Evolutionary conservation across 495 filamentous ascomycete species (phyloP), one percentile per base, ranked within the genome.

Genomic region (Hypoxylon fuscum): DNA sequence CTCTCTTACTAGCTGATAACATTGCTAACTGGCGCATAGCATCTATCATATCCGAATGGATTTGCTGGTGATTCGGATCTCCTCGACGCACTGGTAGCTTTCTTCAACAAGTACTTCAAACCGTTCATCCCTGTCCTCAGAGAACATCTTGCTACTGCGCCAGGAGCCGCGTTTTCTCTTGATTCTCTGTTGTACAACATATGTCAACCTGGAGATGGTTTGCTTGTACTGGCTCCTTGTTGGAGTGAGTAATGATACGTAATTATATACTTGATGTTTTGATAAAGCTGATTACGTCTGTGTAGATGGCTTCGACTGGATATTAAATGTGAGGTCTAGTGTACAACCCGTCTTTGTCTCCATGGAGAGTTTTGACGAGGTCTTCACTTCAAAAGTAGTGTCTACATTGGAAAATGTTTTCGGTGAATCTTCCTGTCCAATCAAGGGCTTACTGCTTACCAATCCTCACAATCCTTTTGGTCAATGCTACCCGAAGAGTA

Each of bases 131-230:
- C 4, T 6, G 11, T 35, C 5, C 8, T 5, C 2, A 2, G 2
- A 5, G 11, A 35, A 2, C 4, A 78, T 41, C 55, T 83, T 43
- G 43, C 75, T 9, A 62, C 72, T 8, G 69, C 76, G 3, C 69
- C 76, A n/a, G 76, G 75, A n/a, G 72, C 73, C 2, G 12, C 73
- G 59, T 12, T 55, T 70, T 15, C 72, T 66, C 17, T 78, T 38
- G 63, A 79, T 72, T 68, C 75, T 68, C 22, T 78, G 64, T 15
- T 74, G 5, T 78, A 71, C 59, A 75, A 71, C 34, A 68, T 82
- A 5, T 79, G 77, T 12, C 75, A 80, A 34, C 66, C 71, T 0
- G 77, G 76, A 0, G 81, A 83, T 35, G 77, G 73, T 0, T 72
- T 82, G 5, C 62, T 83, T 0, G 72, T 81, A 25, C 74, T 66